These are phyloP conservation scores for Cutaneotrichosporon sp. DNA, from an alignment of 1,284 basidiomycete species.

Conservation along the genomic window DNA sequence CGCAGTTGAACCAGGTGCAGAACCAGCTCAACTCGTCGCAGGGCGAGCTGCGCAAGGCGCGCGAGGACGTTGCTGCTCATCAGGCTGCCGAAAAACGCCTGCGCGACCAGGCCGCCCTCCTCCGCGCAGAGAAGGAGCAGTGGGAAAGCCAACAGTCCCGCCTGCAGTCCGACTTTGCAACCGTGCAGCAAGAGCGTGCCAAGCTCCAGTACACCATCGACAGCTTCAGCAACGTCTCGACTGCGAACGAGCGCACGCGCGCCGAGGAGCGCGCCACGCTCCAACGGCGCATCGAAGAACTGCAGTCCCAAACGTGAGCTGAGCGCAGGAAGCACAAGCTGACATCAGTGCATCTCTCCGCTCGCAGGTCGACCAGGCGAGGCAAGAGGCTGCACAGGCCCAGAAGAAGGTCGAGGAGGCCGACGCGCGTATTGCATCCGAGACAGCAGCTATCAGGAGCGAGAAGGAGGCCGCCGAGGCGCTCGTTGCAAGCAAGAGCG, in stretches of 20 bases:
- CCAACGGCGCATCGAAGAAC: slow-evolving; percentile 70
- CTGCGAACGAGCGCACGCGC: slow-evolving; percentile 73
- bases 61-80: slow-evolving; percentile 46
- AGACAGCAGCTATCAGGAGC: slow-evolving; percentile 29
- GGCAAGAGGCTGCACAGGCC: slow-evolving; percentile 58
- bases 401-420: slow-evolving; percentile 29
- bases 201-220: slow-evolving; percentile 78
- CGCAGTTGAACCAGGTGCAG: slow-evolving; percentile 36
- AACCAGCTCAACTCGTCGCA: slow-evolving; percentile 32
- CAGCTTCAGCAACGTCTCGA: slow-evolving; percentile 83
- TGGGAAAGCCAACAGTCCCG: slow-evolving; percentile 76
- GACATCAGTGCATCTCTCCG: slow-evolving; percentile 61
- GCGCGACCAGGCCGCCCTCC: slow-evolving; percentile 75
- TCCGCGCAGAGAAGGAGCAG: slow-evolving; percentile 84
- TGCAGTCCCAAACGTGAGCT: slow-evolving; percentile 70
- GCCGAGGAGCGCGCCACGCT: slow-evolving; percentile 72
- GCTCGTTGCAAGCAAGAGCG: slow-evolving; percentile 23
- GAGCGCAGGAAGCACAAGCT: not conserved
- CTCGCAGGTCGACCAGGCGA: slow-evolving; percentile 68
- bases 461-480: slow-evolving; percentile 38
- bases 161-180: slow-evolving; percentile 77
- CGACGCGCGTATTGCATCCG: slow-evolving; percentile 32
- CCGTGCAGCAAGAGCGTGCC: slow-evolving; percentile 70
- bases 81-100: slow-evolving; percentile 65
- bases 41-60: slow-evolving; percentile 33